Evolutionary conservation across 768 basidiomycete genomes (phyloP).

Genomic region (Suillus alpinus): DNA sequence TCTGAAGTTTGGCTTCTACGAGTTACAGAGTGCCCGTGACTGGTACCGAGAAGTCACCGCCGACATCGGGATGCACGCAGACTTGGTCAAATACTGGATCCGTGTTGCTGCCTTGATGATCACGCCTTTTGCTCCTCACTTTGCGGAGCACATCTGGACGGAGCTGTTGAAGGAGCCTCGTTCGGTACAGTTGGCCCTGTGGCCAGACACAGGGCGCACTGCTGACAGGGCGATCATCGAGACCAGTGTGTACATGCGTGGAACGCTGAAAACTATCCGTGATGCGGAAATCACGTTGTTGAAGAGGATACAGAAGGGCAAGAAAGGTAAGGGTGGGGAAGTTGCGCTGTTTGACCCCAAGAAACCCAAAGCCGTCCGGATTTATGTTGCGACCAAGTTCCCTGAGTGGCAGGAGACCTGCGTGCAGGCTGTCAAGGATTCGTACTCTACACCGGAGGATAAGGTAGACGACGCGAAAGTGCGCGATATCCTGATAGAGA

Average conservation of each 20-base stretch:
- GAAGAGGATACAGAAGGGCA: constrained; percentile 79
- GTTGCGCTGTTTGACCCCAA: constrained; percentile 74
- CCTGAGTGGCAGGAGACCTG: constrained; percentile 92
- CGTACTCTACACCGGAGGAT: constrained; percentile 54
- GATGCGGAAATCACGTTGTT: constrained; percentile 78
- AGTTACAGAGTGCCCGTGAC: constrained; percentile 86
- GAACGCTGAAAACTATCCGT: constrained; percentile 86
- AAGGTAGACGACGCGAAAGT: constrained; percentile 84
- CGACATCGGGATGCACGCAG: constrained; percentile 88
- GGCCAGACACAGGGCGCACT: constrained; percentile 65
- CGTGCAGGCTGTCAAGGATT: constrained; percentile 69
- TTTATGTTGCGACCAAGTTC: constrained; percentile 90
- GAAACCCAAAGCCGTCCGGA: constrained; percentile 76
- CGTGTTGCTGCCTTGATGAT: constrained; percentile 75
- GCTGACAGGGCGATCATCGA: constrained; percentile 70
- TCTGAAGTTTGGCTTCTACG: constrained; percentile 93
- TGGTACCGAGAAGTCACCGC: constrained; percentile 94
- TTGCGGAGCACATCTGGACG: constrained; percentile 88
- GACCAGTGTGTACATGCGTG: constrained; percentile 81
- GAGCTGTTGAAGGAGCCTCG: constrained; percentile 66
- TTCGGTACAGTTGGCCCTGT: constrained; percentile 80
- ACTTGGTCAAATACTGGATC: constrained; percentile 86
- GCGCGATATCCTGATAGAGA: constrained; percentile 59
- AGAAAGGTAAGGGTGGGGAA: constrained; percentile 48
- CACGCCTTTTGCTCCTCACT: constrained; percentile 89